Evolutionary conservation across 768 basidiomycete species (phyloP).

Genomic region (Xerocomellus intermedius): DNA sequence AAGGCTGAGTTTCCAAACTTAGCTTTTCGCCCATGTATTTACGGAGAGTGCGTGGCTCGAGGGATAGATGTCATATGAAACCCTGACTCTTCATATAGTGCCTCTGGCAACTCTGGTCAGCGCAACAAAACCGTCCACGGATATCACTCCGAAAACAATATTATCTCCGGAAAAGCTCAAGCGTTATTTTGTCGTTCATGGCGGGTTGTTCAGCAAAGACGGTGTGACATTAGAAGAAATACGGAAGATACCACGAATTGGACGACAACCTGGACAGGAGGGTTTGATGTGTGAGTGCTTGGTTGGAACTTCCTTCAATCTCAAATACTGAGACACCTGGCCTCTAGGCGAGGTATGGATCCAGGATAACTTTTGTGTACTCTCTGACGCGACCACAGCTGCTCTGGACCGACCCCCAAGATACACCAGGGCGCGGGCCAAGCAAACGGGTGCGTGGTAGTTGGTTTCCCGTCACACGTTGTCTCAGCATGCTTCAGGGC

Average conservation of each 20-base stretch:
- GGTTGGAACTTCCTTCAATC: background rate
- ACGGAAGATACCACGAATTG: constrained; percentile 81
- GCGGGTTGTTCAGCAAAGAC: constrained; percentile 94
- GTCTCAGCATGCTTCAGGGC: constrained; percentile 50
- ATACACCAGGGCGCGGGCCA: constrained; percentile 83
- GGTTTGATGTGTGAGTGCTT: constrained; percentile 84
- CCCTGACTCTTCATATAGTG: constrained; percentile 48
- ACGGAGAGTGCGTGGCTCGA: constrained; percentile 61
- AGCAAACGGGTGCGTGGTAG: constrained; percentile 80
- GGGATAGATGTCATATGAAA: background rate
- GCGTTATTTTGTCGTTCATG: constrained; percentile 94
- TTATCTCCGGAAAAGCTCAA: constrained; percentile 80
- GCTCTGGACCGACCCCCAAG: constrained; percentile 97
- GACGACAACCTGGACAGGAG: constrained; percentile 89
- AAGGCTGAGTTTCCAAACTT: constrained; percentile 4
- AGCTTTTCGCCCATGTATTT: constrained; percentile 94
- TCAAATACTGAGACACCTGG: constrained; percentile 8
- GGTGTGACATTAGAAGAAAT: constrained; percentile 93
- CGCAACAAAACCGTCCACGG: constrained; percentile 58
- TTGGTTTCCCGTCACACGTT: constrained; percentile 3
- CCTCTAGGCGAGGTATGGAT: constrained; percentile 58
- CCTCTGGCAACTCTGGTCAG: constrained; percentile 86
- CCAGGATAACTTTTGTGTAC: background rate
- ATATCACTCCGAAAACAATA: constrained; percentile 49
- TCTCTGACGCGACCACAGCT: constrained; percentile 45